Percentiles rank a stretch among this genome's conserved stretches.
phyloP scores from a whole-genome alignment of 257 asterid species.

The Rubia yunnanensis region DNA sequence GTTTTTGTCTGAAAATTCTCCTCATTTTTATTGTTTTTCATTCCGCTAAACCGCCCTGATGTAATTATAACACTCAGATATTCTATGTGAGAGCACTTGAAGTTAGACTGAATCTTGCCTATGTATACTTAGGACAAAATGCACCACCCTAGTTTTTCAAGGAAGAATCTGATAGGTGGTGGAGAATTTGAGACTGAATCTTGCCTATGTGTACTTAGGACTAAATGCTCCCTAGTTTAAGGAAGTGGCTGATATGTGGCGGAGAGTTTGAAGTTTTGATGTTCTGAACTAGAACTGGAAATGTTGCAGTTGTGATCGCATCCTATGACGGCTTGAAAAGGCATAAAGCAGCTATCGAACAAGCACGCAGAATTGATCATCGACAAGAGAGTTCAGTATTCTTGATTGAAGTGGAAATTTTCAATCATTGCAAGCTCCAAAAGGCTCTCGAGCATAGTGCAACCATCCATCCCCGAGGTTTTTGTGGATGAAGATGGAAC shows the following conservation, averaged over 20 bases:
- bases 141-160: not conserved
- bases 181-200: too few relatives aligned
- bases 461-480: constrained; percentile 47
- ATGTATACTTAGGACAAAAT: not conserved
- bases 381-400: constrained; percentile 72
- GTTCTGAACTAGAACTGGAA: not conserved
- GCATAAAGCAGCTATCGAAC: constrained; percentile 64
- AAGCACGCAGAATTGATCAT: constrained; percentile 61
- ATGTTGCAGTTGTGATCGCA: constrained; percentile 78
- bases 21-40: too few relatives aligned
- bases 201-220: too few relatives aligned
- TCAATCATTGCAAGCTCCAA: constrained; percentile 66
- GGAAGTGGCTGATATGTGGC: too few relatives aligned
- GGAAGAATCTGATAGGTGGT: too few relatives aligned
- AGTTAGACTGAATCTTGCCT: constrained; percentile 24
- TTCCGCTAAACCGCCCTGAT: constrained; percentile 1
- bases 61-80: constrained; percentile 52
- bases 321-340: constrained; percentile 84
- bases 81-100: constrained; percentile 95
- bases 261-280: too few relatives aligned
- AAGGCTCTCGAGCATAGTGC: constrained; percentile 65
- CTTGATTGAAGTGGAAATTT: constrained; percentile 65
- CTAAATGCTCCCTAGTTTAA: too few relatives aligned
- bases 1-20: constrained; percentile 14
- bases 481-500: constrained; percentile 29